Conservation (phyloP, 1,284 basidiomycete species). For the Schizophyllum amplum region DNA sequence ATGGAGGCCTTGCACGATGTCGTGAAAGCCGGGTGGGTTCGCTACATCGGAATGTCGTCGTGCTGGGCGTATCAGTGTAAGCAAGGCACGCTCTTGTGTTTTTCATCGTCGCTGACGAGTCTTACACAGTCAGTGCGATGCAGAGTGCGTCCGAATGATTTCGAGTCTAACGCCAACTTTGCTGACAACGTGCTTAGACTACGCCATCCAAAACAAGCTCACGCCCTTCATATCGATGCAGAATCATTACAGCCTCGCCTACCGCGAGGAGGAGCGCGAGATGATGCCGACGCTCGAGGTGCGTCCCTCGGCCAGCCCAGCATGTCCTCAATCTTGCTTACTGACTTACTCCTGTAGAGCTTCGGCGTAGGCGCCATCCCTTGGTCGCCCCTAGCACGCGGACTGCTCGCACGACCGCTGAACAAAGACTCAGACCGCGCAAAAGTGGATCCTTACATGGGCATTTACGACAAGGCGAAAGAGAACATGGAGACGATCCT, state of each 20-base stretch:
- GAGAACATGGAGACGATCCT: neutral
- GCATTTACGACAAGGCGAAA: neutral
- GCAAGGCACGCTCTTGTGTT: neutral
- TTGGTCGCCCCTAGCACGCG: slow-evolving; percentile 19
- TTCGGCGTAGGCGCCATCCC: slow-evolving; percentile 16
- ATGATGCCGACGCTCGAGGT: slow-evolving; percentile 54
- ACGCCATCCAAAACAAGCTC: slow-evolving; percentile 27
- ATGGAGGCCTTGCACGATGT: slow-evolving; percentile 27
- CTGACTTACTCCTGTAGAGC: slow-evolving; percentile 39
- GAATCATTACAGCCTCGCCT: slow-evolving; percentile 32
- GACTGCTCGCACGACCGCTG: slow-evolving; percentile 27
- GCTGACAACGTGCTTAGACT: slow-evolving; percentile 5
- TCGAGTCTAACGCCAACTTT: no score
- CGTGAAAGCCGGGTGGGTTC: slow-evolving; percentile 25
- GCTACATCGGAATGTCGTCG: slow-evolving; percentile 25
- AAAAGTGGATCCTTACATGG: neutral
- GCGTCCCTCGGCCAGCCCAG: slow-evolving; percentile 17
- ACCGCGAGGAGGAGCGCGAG: slow-evolving; percentile 48
- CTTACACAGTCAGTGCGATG: slow-evolving; percentile 9
- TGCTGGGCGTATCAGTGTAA: slow-evolving; percentile 12
- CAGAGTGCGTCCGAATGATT: slow-evolving; percentile 6
- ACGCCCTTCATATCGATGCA: slow-evolving; percentile 49
- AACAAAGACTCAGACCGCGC: neutral
- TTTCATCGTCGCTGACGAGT: neutral
- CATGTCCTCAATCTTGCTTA: slow-evolving; percentile 24